Conservation (phyloP, 1,284 basidiomycete genomes). For the Pseudozyma flocculosa region DNA sequence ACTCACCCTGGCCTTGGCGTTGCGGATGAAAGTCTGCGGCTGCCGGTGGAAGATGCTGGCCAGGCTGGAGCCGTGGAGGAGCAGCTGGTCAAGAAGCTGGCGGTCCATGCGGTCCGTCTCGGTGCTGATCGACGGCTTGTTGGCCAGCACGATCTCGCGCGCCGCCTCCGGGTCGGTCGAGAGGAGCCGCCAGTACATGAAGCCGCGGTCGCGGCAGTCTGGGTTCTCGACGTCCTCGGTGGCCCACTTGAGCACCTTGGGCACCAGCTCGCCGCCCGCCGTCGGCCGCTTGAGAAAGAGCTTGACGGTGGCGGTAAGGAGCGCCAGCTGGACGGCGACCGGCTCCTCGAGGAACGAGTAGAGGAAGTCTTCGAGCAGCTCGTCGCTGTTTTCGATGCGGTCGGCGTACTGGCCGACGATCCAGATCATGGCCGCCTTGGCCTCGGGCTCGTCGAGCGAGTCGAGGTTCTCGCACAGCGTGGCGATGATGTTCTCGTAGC, state of each 20-base stretch:
- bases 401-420: conserved; percentile 97
- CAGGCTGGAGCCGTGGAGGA: conserved; percentile 51
- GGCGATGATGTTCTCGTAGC: conserved; percentile 94
- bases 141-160: conserved; percentile 82
- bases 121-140: conserved; percentile 95
- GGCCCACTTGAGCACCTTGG: conserved; percentile 86
- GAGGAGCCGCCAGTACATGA: conserved; percentile 92
- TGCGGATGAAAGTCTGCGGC: conserved; percentile 50
- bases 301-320: conserved; percentile 93
- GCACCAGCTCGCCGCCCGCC: conserved; percentile 79
- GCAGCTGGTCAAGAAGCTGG: conserved; percentile 51
- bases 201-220: conserved; percentile 89
- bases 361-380: conserved; percentile 84
- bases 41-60: conserved; percentile 50
- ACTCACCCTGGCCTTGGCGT: conserved; percentile 32
- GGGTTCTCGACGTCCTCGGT: conserved; percentile 97
- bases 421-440: conserved; percentile 97
- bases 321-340: conserved; percentile 91
- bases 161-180: conserved; percentile 83
- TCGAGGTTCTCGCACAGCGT: conserved; percentile 92
- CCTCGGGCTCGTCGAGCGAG: conserved; percentile 95
- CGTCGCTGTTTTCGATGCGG: conserved; percentile 94
- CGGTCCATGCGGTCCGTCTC: conserved; percentile 88
- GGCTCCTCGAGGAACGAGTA: conserved; percentile 92
- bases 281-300: conserved; percentile 93